A percentile compares a stretch with the other conserved stretches of the same genome.
phyloP scores from a whole-genome alignment of 148 eudicot genomes.

The Polygonum aviculare region DNA sequence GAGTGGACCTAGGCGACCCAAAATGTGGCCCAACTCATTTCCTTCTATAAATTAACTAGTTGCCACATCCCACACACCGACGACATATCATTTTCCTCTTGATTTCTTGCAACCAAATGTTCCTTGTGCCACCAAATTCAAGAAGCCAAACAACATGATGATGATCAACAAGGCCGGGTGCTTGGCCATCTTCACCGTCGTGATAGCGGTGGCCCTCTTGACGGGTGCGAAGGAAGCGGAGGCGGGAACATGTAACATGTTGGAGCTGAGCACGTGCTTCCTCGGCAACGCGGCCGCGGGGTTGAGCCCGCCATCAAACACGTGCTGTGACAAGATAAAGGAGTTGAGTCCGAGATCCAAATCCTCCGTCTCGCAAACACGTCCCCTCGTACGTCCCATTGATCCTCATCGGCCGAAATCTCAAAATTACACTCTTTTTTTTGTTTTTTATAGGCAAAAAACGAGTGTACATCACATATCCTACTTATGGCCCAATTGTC shows the following conservation, averaged over 20 bases:
- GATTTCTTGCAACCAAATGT: background rate
- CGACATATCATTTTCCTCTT: background rate
- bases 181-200: background rate
- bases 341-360: conserved; percentile 28
- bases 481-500: conserved; percentile 31
- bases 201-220: background rate
- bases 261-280: conserved; percentile 29
- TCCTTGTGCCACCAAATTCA: too few relatives aligned
- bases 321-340: conserved; percentile 42
- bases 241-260: conserved; percentile 34
- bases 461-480: conserved; percentile 35
- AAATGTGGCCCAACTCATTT: too few relatives aligned
- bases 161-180: background rate
- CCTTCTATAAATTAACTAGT: background rate
- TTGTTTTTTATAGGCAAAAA: too few relatives aligned
- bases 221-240: background rate
- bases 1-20: too few relatives aligned
- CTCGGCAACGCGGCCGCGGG: conserved; percentile 23
- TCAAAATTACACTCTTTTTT: too few relatives aligned
- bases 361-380: too few relatives aligned
- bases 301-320: conserved; percentile 20
- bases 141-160: background rate
- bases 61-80: background rate
- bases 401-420: too few relatives aligned
- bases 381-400: too few relatives aligned